phyloP scores from a whole-genome alignment of 345 rosid genomes.

The Mangifera indica region DNA sequence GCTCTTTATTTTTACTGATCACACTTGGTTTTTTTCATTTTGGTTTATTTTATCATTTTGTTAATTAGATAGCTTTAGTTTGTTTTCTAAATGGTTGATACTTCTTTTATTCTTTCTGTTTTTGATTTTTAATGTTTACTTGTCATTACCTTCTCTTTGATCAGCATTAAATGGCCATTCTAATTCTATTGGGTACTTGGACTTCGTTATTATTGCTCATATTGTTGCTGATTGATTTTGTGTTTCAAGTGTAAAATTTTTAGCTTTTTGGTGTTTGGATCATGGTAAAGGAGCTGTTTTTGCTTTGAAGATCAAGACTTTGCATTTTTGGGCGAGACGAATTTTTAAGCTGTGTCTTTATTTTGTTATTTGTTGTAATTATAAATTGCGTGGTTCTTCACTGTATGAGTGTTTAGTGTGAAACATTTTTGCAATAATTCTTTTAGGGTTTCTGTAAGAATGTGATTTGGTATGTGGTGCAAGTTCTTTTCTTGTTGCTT shows the following conservation, averaged over 20 bases:
- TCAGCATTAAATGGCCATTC: slow-evolving; percentile 17
- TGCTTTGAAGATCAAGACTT: slow-evolving; percentile 18
- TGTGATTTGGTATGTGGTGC: slow-evolving; percentile 1
- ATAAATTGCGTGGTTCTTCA: not conserved
- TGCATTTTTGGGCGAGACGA: not conserved
- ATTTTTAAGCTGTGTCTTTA: not conserved
- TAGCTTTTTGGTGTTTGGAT: slow-evolving; percentile 22
- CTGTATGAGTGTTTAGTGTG: not conserved
- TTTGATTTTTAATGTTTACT: not conserved
- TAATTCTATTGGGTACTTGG: not conserved
- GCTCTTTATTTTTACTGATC: too few species aligned
- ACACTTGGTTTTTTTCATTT: too few species aligned
- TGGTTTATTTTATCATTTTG: too few species aligned
- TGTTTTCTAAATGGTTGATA: not conserved
- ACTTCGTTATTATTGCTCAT: slow-evolving; percentile 15
- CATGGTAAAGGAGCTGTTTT: slow-evolving; percentile 16
- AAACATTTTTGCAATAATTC: not conserved
- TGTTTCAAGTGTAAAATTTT: slow-evolving; percentile 22
- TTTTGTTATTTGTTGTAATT: not conserved
- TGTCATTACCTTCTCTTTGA: slow-evolving; percentile 10
- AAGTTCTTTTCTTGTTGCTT: slow-evolving; percentile 6
- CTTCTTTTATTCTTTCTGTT: not conserved
- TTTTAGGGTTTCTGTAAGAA: slow-evolving; percentile 17
- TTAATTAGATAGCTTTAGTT: not conserved
- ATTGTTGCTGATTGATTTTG: slow-evolving; percentile 17